phyloP scores from a whole-genome alignment of 2,329 filamentous ascomycete species.

The Pseudogymnoascus sp. region DNA sequence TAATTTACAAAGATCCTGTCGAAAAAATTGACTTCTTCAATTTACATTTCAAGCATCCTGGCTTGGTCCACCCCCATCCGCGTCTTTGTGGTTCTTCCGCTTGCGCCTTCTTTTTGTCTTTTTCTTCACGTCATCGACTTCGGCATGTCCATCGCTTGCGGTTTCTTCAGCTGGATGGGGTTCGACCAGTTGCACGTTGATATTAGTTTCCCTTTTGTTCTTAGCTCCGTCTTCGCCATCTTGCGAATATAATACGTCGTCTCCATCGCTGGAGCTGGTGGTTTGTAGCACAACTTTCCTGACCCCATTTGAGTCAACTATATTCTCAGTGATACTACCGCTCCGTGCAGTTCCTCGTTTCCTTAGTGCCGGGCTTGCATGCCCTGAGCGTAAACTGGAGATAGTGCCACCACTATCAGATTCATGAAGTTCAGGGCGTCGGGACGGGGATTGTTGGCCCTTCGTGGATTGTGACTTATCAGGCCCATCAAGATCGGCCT shows the following conservation, averaged over 20 bases:
- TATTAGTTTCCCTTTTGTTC: not conserved
- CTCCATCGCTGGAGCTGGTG: slow-evolving; percentile 36
- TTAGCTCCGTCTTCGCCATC: not conserved
- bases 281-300: slow-evolving; percentile 70
- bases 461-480: not conserved
- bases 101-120: slow-evolving; percentile 3
- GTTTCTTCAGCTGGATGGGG: not conserved
- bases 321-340: slow-evolving; percentile 71
- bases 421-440: not conserved
- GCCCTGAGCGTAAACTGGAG: slow-evolving; percentile 24
- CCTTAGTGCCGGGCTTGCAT: slow-evolving; percentile 29
- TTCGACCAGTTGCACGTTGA: not conserved
- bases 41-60: not conserved
- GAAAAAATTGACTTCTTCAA: not conserved
- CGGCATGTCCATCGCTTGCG: not conserved
- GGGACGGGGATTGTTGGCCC: not conserved
- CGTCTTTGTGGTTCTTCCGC: slow-evolving; percentile 3
- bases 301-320: slow-evolving; percentile 66
- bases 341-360: slow-evolving; percentile 51
- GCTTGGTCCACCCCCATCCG: not conserved
- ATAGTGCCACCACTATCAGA: slow-evolving; percentile 14
- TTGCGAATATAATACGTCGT: not conserved
- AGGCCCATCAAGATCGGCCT: not conserved
- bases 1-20: not conserved
- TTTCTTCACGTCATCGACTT: slow-evolving; percentile 5